Conservation (phyloP, 768 basidiomycete genomes). For the Boletus vinaceobasis region DNA sequence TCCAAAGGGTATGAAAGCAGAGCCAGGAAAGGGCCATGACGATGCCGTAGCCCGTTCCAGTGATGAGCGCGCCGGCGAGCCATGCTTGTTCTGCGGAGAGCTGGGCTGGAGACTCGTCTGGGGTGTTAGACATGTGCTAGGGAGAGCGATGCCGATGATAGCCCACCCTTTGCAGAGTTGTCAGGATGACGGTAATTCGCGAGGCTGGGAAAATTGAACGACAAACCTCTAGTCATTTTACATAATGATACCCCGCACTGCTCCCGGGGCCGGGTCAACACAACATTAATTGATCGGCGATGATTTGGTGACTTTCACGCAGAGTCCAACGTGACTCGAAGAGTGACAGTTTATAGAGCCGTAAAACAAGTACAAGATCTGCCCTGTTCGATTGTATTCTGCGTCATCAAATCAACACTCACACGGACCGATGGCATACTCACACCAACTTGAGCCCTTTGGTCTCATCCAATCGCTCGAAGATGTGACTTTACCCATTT, state of each 20-base stretch:
- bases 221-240: too few relatives aligned
- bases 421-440: background rate
- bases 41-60: constrained; percentile 26
- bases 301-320: background rate
- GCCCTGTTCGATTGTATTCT: background rate
- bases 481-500: background rate
- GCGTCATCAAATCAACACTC: background rate
- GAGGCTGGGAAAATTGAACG: too few relatives aligned
- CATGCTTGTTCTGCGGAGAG: constrained; percentile 26
- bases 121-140: constrained; percentile 17
- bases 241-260: too few relatives aligned
- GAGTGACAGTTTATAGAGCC: background rate
- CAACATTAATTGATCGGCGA: too few relatives aligned
- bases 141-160: background rate
- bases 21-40: constrained; percentile 25
- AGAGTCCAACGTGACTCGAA: too few relatives aligned
- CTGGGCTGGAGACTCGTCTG: constrained; percentile 15
- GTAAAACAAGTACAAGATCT: background rate
- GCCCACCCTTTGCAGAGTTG: constrained; percentile 2
- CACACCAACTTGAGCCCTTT: background rate
- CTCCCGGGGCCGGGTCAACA: too few relatives aligned
- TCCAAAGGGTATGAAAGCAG: constrained; percentile 19
- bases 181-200: background rate
- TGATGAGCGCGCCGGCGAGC: constrained; percentile 27
- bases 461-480: background rate